Evolutionary conservation across 768 basidiomycete genomes (phyloP).

Genomic region (Epithele typhae): DNA sequence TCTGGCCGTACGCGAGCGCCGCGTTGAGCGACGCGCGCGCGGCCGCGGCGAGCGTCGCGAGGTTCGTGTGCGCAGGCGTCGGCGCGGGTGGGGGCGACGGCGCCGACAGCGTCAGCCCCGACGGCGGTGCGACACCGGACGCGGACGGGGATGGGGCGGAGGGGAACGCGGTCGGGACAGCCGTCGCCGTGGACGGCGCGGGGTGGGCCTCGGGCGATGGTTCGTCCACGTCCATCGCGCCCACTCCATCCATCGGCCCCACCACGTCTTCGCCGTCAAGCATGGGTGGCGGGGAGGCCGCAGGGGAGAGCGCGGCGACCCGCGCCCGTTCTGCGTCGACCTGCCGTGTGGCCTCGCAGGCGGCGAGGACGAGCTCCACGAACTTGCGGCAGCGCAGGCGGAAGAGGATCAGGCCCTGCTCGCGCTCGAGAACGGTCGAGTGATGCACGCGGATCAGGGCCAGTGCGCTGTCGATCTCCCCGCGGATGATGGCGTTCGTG

Average conservation of each 20-base stretch:
- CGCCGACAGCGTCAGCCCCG: too few species aligned
- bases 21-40: conserved; percentile 53
- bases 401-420: conserved; percentile 55
- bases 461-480: conserved; percentile 70
- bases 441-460: conserved; percentile 50
- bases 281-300: background rate
- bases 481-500: conserved; percentile 61
- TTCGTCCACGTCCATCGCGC: conserved; percentile 59
- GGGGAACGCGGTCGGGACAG: conserved; percentile 7
- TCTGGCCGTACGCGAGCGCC: conserved; percentile 73
- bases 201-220: conserved; percentile 29
- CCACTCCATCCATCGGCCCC: conserved; percentile 36
- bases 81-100: conserved; percentile 19
- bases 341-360: conserved; percentile 63
- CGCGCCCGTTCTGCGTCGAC: conserved; percentile 39
- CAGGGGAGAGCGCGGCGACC: conserved; percentile 21
- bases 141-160: too few species aligned
- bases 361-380: conserved; percentile 73
- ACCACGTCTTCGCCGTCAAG: conserved; percentile 32
- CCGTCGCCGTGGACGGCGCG: conserved; percentile 7
- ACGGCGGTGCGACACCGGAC: background rate
- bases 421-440: conserved; percentile 60
- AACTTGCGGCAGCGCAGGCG: conserved; percentile 83
- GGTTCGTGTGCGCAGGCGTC: conserved; percentile 3
- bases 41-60: conserved; percentile 11